Evolutionary conservation across 2,329 filamentous ascomycete genomes (phyloP), one percentile per base, ranked within the genome.

Genomic region (Fusarium guadeloupense): DNA sequence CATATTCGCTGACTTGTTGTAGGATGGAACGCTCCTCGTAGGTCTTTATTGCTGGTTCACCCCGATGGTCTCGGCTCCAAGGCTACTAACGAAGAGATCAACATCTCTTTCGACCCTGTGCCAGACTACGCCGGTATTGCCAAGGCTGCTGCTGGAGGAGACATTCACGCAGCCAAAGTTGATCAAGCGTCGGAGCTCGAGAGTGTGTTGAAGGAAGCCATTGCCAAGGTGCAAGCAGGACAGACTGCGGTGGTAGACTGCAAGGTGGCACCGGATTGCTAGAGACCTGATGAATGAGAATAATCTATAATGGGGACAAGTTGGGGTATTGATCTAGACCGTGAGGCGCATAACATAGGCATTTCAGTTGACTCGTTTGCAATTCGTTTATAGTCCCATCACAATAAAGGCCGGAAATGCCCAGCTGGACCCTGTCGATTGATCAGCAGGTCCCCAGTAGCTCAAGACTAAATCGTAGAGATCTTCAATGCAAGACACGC

Each of bases 121-220:
- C 85, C 85, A 0, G 83, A 88, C 69, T 88, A 85, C 65, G 72
- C 83, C 1, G 85, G 83, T 31, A 86, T 88, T 43, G 85, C 85
- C 17, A 85, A 85, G 74, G 85, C 85, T 1, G 84, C 85, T 0
- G 81, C 82, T 0, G 82, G 81, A 2, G 84, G 84, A 7, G 77
- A 84, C 17, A 72, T 86, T 8, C 80, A 80, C 52, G 76, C 83
- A 0, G 81, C 79, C 0, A 74, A 72, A 47, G 82, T 84, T 1
- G 79, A 81, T 38, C 76, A 79, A 48, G 75, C 77, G 2, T 74
- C 74, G 3, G 78, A 82, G 14, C 74, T 86, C 8, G 79, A 83
- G 39, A 68, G 61, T 3, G 78, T 82, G 30, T 69, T 86, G 45
- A 75, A 75, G 67, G 73, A 81, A 64, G 83, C 83, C 1, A 81